Conservation (phyloP, 192 early-diverging fungal species). For the Podila clonocystis region DNA sequence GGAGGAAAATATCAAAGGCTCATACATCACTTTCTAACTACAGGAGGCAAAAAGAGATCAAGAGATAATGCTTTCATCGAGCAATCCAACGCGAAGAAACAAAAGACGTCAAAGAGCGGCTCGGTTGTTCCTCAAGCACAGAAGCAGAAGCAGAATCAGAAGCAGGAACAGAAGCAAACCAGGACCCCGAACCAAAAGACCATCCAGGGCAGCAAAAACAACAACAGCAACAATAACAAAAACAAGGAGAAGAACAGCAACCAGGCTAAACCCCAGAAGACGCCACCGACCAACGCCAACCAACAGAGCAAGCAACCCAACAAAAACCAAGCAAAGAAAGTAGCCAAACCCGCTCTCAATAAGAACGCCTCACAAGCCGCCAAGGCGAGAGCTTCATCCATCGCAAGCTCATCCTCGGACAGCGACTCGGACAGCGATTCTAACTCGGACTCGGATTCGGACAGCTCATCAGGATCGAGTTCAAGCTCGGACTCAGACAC, state of each 20-base stretch:
- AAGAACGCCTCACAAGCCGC: not conserved
- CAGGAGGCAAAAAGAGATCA: conserved; percentile 24
- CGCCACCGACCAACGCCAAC: not conserved
- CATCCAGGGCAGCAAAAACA: not conserved
- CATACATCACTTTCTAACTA: not conserved
- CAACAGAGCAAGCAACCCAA: not conserved
- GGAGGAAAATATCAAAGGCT: too few species aligned
- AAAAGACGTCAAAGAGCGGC: not conserved
- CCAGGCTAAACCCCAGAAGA: not conserved
- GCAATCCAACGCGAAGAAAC: conserved; percentile 1
- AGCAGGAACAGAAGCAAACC: not conserved
- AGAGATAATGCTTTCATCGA: not conserved
- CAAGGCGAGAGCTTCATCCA: not conserved
- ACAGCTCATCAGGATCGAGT: not conserved
- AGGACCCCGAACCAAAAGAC: not conserved
- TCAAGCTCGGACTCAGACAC: conserved; percentile 12
- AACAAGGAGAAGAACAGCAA: not conserved
- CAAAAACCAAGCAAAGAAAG: too few species aligned
- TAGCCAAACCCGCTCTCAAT: not conserved
- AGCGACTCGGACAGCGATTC: conserved; percentile 4
- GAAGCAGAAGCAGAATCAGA: not conserved
- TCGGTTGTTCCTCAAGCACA: not conserved
- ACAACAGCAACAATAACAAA: not conserved
- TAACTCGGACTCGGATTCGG: conserved; percentile 1
- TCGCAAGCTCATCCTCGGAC: conserved; percentile 1